Evolutionary conservation across 306 rosid species (phyloP), one percentile per base, ranked within the genome.

Genomic region (Medicago ruthenica): DNA sequence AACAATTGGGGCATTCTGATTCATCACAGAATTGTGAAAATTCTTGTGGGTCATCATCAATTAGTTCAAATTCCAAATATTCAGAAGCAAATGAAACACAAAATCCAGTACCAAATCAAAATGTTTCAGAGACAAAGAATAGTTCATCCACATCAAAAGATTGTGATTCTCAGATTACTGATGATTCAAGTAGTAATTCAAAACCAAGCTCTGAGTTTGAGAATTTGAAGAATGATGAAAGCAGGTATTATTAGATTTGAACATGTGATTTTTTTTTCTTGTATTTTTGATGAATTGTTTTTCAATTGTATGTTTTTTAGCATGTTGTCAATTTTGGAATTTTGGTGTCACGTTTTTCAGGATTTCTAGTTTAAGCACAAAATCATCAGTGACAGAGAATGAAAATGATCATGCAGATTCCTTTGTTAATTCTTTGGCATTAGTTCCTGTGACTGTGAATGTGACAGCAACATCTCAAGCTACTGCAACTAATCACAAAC

Each of bases 371-470:
- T 75, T 45, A 51, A 83, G 82, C 54, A 45, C 85, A 60, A 86
- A 83, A 72, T 76, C 83, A 82, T 85, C 89, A 44, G 54, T 62
- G 74, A 75, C 58, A 44, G 83, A 85, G 45, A 70, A 77, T 76
- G 87, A 71, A 76, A 79, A 73, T 71, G 83, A 68, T 55, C 3
- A 67, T 22, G 74, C 68, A 40, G 79, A 84, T 83, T 62, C 44
- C 69, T 74, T 70, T 40, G 96, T 86, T 54, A 68, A 85, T 51
- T 80, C 87, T 40, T 61, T 81, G 63, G 95, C 91, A 48, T 16
- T 86, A 62, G 90, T 87, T 42, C 87, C 89, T 10, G 80, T 75
- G 73, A 84, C 89, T 13, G 80, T 75, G 75, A 84, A 81, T 55
- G 57, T 76, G 74, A 84, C 82, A 66, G 45, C 48, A 53, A 81